Conservation (phyloP, 805 yeast species). For the Schwanniomyces pseudopolymorphus region DNA sequence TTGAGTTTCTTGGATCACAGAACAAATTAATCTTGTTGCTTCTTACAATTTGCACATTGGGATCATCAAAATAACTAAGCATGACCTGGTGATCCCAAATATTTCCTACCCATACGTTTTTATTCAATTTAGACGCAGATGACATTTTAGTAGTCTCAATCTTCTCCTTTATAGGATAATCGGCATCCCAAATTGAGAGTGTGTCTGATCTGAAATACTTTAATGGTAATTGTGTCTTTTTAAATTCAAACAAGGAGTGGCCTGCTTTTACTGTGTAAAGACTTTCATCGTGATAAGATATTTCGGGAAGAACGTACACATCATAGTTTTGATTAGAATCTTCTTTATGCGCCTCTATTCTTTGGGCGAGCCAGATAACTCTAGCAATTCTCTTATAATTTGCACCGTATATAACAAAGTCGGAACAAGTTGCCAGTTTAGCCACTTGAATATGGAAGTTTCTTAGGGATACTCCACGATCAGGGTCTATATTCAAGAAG, state of each 20-base stretch:
- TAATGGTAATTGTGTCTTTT: constrained; percentile 17
- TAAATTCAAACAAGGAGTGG: constrained; percentile 2
- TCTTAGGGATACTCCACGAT: constrained; percentile 70
- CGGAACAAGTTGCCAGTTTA: constrained; percentile 73
- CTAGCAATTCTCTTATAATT: constrained; percentile 23
- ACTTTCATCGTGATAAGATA: constrained; percentile 8
- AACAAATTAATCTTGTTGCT: constrained; percentile 33
- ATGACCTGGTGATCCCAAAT: constrained; percentile 62
- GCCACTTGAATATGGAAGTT: constrained; percentile 85
- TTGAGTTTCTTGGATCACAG: constrained; percentile 52
- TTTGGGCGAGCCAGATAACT: constrained; percentile 38
- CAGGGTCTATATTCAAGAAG: constrained; percentile 65
- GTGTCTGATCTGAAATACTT: constrained; percentile 7
- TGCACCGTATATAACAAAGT: constrained; percentile 64
- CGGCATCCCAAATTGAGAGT: constrained; percentile 54
- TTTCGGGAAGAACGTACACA: constrained; percentile 19
- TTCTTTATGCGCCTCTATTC: constrained; percentile 16
- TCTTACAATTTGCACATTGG: not conserved
- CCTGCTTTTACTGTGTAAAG: constrained; percentile 3
- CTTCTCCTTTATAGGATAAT: constrained; percentile 69
- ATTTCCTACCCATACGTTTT: constrained; percentile 80
- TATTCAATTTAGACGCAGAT: constrained; percentile 59
- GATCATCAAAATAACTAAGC: constrained; percentile 13
- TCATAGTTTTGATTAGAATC: constrained; percentile 11
- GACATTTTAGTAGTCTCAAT: constrained; percentile 85